A percentile compares a stretch with the other conserved stretches of the same genome.
phyloP scores from a whole-genome alignment of 129 eudicot species.

The Flaveria linearis region DNA sequence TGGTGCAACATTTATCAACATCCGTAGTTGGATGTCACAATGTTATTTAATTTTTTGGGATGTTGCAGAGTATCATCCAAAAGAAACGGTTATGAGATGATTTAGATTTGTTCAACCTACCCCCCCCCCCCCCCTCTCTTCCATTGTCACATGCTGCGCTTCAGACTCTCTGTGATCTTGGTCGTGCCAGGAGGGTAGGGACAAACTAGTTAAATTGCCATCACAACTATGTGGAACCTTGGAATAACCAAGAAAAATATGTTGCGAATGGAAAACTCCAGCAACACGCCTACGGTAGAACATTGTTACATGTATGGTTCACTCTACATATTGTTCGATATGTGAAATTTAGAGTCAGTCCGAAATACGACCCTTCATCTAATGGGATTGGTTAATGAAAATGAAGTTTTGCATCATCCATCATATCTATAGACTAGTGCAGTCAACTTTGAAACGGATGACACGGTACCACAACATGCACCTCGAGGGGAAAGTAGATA shows the following conservation, averaged over 20 bases:
- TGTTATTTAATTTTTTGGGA: background rate
- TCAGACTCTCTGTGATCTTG: too few species aligned
- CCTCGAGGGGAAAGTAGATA: background rate
- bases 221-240: too few species aligned
- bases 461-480: background rate
- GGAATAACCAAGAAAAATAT: too few species aligned
- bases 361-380: too few species aligned
- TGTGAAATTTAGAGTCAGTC: background rate
- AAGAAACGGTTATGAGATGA: background rate
- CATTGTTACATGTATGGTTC: too few species aligned
- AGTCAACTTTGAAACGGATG: background rate
- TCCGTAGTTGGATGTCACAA: background rate
- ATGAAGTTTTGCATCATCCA: background rate
- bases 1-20: background rate
- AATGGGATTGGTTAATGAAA: background rate
- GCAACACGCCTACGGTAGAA: too few species aligned
- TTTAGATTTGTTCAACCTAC: background rate
- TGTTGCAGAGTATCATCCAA: background rate
- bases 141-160: background rate
- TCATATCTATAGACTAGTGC: background rate
- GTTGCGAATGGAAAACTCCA: too few species aligned
- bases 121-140: background rate
- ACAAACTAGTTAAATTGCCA: too few species aligned
- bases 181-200: too few species aligned
- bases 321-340: too few species aligned